Evolutionary conservation across 2,329 filamentous ascomycete species (phyloP), one percentile per base, ranked within the genome.

Genomic region (Colletotrichum lentis): DNA sequence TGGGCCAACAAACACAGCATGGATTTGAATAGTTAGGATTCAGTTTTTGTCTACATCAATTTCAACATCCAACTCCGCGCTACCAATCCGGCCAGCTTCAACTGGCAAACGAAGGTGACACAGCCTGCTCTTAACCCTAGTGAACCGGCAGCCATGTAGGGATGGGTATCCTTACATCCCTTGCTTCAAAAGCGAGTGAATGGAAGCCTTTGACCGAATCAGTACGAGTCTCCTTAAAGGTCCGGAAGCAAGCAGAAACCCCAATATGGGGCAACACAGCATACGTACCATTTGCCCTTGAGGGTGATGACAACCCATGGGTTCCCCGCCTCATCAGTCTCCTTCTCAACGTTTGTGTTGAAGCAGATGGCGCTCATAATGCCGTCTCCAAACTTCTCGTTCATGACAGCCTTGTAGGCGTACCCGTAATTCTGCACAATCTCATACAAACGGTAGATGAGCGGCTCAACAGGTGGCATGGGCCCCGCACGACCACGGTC

Each of bases 361-460:
- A 97, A 97, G 18, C 89, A 89, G 76, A 97, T 97, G 1, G 94
- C 95, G 76, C 93, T 97, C 95, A 98, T 97, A 76, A 98, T 98
- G 1, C 95, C 95, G 76, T 94, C 91, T 0, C 91, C 91, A 76
- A 93, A 94, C 84, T 97, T 97, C 86, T 98, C 95, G 73, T 98
- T 97, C 79, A 97, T 78, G 5, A 98, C 87, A 0, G 94, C 94
- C 85, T 97, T 97, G 81, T 96, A 97, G 0, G 94, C 92, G 78
- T 97, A 96, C 1, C 95, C 95, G 76, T 97, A 97, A 79, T 97
- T 98, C 82, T 97, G 94, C 70, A 98, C 90, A 76, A 97, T 91
- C 84, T 98, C 95, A 78, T 93, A 97, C 68, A 97, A 79, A 2
- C 95, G 85, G 79, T 98, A 98, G 76, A 97, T 94, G 73, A 96